A percentile compares a stretch with the other conserved stretches of the same genome.
These are phyloP conservation scores for Solanum etuberosum DNA, from an alignment of 257 asterid genomes.

Conservation along the genomic window DNA sequence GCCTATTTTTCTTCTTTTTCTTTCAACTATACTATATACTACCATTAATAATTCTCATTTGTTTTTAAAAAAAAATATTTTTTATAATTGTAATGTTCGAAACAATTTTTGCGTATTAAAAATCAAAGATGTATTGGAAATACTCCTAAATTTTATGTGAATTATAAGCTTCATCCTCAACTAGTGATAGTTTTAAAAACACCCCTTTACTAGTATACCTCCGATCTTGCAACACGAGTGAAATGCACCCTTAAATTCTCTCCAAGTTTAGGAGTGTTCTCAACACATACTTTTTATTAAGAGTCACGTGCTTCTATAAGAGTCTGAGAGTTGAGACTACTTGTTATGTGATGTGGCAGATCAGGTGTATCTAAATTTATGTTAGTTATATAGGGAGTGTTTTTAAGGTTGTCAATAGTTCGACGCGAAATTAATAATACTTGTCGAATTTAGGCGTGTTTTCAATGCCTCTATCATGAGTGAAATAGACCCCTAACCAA, in stretches of 20 bases:
- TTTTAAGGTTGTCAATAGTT: too few species aligned
- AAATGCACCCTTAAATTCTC: too few species aligned
- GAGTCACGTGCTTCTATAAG: background rate
- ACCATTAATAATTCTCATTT: background rate
- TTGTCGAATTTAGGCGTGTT: too few species aligned
- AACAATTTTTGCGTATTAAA: background rate
- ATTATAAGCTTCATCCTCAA: too few species aligned
- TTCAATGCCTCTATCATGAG: too few species aligned
- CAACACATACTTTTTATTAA: too few species aligned
- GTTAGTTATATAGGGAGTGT: too few species aligned
- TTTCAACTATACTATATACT: background rate
- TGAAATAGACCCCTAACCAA: background rate
- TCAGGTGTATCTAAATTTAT: background rate
- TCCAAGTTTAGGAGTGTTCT: too few species aligned
- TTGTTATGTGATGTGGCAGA: background rate
- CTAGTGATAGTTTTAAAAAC: too few species aligned
- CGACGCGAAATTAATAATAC: too few species aligned
- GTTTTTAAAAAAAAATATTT: background rate
- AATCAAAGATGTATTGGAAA: background rate
- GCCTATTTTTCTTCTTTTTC: slow-evolving; percentile 1
- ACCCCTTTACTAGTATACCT: too few species aligned
- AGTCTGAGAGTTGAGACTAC: background rate
- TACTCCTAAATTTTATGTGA: rapidly evolving
- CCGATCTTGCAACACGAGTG: background rate
- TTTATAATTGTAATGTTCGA: background rate